Conservation (phyloP, 2,329 filamentous ascomycete species). For the Paecilomyces sp. region DNA sequence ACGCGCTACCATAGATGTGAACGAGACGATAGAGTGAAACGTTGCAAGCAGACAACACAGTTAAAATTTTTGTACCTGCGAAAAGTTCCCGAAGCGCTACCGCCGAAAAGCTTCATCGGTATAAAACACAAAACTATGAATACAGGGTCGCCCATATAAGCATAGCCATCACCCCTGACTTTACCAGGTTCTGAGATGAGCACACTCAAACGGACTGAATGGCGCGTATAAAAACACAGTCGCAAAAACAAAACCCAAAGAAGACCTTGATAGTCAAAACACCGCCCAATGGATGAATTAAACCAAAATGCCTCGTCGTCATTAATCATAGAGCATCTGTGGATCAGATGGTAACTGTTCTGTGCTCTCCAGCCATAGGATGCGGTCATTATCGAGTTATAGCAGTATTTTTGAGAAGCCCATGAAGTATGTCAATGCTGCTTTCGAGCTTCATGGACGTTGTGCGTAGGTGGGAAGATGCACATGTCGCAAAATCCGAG, state of each 20-base stretch:
- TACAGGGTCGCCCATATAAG: not conserved
- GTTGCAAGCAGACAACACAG: not conserved
- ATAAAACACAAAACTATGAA: not conserved
- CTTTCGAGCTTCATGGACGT: not conserved
- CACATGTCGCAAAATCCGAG: not conserved
- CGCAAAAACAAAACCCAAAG: not conserved
- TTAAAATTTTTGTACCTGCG: not conserved
- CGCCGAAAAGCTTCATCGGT: not conserved
- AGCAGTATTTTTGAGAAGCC: not conserved
- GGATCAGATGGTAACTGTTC: not conserved
- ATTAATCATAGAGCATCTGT: not conserved
- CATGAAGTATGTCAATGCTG: not conserved
- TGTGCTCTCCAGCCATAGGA: not conserved
- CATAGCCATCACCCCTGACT: not conserved
- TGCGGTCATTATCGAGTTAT: not conserved
- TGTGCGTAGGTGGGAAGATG: not conserved
- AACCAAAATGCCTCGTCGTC: not conserved
- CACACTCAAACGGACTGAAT: not conserved
- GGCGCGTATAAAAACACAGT: not conserved
- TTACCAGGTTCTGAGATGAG: not conserved
- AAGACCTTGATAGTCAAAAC: not conserved
- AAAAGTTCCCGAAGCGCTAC: not conserved
- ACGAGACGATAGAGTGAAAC: not conserved
- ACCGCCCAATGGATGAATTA: not conserved
- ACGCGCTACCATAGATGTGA: too few species aligned